Conservation (phyloP, 805 yeast genomes). For the Ogataea polymorpha region DNA sequence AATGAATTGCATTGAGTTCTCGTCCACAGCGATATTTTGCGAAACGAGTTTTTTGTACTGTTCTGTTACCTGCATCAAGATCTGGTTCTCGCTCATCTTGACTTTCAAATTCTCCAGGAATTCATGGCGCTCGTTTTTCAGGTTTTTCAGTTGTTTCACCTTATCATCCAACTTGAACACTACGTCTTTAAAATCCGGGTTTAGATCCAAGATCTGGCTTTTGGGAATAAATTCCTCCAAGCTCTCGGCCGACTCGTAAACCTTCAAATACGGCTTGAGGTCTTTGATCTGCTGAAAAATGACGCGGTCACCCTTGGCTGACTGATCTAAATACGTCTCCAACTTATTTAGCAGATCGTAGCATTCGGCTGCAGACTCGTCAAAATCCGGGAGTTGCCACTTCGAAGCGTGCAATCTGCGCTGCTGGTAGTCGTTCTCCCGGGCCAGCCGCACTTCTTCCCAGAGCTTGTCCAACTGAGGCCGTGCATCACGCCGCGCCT, state of each 20-base stretch:
- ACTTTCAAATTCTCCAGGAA: constrained; percentile 42
- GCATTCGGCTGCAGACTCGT: constrained; percentile 40
- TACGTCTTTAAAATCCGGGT: constrained; percentile 30
- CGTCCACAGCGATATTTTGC: constrained; percentile 36
- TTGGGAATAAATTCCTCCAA: constrained; percentile 39
- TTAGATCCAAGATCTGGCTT: constrained; percentile 35
- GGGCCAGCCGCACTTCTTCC: constrained; percentile 47
- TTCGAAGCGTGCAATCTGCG: constrained; percentile 49
- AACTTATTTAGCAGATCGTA: constrained; percentile 42
- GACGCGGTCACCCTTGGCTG: constrained; percentile 57
- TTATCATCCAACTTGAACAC: constrained; percentile 37
- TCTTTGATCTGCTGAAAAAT: constrained; percentile 45
- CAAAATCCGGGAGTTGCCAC: constrained; percentile 54
- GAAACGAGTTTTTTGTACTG: constrained; percentile 27
- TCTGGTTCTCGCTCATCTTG: constrained; percentile 44
- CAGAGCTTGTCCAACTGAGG: constrained; percentile 44
- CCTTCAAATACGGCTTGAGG: constrained; percentile 44
- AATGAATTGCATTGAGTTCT: constrained; percentile 35
- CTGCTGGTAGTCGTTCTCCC: constrained; percentile 51
- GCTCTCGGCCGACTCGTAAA: constrained; percentile 33
- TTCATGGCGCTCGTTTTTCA: constrained; percentile 38
- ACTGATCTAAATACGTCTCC: constrained; percentile 50
- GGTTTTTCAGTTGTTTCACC: constrained; percentile 28
- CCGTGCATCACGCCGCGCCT: constrained; percentile 39
- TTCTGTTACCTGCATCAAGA: constrained; percentile 49